Evolutionary conservation across 768 basidiomycete species (phyloP).

Genomic region (Tylopilus subfusipes): DNA sequence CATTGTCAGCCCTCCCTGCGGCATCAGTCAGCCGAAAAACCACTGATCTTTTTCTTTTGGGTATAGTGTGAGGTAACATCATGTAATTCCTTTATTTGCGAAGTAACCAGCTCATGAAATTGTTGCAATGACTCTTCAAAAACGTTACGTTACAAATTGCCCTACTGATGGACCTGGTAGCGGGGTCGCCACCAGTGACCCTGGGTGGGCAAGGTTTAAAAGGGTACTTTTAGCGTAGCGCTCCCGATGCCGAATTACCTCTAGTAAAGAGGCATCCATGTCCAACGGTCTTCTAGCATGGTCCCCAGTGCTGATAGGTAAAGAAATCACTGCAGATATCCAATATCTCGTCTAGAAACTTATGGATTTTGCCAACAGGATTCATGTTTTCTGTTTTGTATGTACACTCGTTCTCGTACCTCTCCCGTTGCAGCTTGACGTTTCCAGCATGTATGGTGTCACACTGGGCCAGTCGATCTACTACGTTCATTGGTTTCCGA

Average conservation of each 20-base stretch:
- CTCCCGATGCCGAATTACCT: not conserved
- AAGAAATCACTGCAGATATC: not conserved
- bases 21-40: too few relatives aligned
- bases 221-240: not conserved
- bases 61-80: too few relatives aligned
- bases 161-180: too few relatives aligned
- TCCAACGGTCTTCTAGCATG: not conserved
- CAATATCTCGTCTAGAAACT: not conserved
- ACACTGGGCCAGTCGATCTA: conserved; percentile 9
- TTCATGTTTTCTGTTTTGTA: conserved; percentile 2
- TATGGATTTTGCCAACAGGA: not conserved
- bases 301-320: conserved; percentile 13
- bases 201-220: not conserved
- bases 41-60: too few relatives aligned
- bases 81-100: too few relatives aligned
- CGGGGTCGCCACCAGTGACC: not conserved
- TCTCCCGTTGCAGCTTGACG: not conserved
- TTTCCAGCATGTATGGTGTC: conserved; percentile 12
- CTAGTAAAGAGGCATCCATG: not conserved
- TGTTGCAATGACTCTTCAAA: too few relatives aligned
- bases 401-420: not conserved
- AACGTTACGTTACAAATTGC: too few relatives aligned
- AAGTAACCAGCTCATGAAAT: too few relatives aligned
- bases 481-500: conserved; percentile 7
- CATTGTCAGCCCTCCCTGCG: too few relatives aligned